phyloP scores from a whole-genome alignment of 2,329 filamentous ascomycete genomes.

The Botrytis sinoallii region DNA sequence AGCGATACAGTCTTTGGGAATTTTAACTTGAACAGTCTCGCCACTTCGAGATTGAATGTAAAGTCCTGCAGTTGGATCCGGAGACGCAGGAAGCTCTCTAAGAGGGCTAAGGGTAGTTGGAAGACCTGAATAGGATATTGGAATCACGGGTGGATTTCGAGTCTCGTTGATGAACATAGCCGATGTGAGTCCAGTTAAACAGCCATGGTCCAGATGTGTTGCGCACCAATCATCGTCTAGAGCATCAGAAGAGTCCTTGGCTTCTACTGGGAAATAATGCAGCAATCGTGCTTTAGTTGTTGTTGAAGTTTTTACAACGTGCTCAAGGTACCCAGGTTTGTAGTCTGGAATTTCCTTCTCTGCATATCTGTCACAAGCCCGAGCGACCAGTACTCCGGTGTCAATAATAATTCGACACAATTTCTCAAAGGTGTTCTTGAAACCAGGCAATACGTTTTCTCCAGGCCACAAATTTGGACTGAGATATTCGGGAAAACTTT shows the following conservation, averaged over 20 bases:
- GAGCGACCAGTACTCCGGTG: conserved; percentile 80
- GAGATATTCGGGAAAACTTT: conserved; percentile 81
- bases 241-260: conserved; percentile 38
- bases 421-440: conserved; percentile 67
- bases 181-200: conserved; percentile 87
- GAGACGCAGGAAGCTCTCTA: conserved; percentile 69
- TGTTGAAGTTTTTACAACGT: conserved; percentile 77
- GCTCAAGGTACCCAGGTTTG: conserved; percentile 74
- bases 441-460: conserved; percentile 67
- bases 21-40: conserved; percentile 82
- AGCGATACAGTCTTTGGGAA: conserved; percentile 85
- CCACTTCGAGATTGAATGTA: conserved; percentile 88
- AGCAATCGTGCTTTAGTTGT: conserved; percentile 89
- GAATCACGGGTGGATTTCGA: conserved; percentile 38
- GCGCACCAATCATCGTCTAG: conserved; percentile 91
- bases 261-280: conserved; percentile 79
- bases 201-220: conserved; percentile 86
- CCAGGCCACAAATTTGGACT: conserved; percentile 86
- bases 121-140: conserved; percentile 33
- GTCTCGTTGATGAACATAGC: conserved; percentile 94
- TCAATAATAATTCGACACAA: conserved; percentile 86
- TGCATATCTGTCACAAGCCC: conserved; percentile 86
- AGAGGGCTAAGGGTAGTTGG: conserved; percentile 49
- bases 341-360: conserved; percentile 75
- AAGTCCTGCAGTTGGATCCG: conserved; percentile 82